Percentiles rank a stretch among this genome's conserved stretches.
Conservation (phyloP, 495 filamentous ascomycete genomes). For the Niebla homalea region DNA sequence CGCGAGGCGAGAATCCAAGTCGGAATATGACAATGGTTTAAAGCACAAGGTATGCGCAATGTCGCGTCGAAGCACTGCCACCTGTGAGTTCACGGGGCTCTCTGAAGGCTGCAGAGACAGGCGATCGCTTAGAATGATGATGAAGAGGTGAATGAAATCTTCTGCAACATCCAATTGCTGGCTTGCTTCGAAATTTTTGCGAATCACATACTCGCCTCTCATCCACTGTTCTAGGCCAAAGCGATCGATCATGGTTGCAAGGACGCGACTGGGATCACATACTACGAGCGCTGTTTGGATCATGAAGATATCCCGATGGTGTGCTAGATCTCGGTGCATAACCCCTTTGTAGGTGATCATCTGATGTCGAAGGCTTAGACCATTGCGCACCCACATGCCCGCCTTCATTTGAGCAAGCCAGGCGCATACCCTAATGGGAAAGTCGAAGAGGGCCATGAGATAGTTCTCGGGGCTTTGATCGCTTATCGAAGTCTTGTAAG, state of each 20-base stretch:
- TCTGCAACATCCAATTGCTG: slow-evolving; percentile 88
- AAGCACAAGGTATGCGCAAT: slow-evolving; percentile 92
- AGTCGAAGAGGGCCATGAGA: slow-evolving; percentile 81
- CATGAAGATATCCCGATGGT: slow-evolving; percentile 90
- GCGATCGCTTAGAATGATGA: slow-evolving; percentile 80
- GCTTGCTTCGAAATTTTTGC: slow-evolving; percentile 58
- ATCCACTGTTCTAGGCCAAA: slow-evolving; percentile 88
- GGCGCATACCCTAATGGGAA: slow-evolving; percentile 79
- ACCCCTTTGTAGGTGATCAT: slow-evolving; percentile 85
- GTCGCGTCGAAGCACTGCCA: slow-evolving; percentile 67
- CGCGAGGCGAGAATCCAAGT: slow-evolving; percentile 60
- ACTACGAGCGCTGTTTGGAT: slow-evolving; percentile 81
- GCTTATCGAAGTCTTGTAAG: slow-evolving; percentile 32
- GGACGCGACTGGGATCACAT: slow-evolving; percentile 69
- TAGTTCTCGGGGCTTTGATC: slow-evolving; percentile 49
- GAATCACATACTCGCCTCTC: slow-evolving; percentile 60
- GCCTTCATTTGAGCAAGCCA: slow-evolving; percentile 98
- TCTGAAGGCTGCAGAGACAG: slow-evolving; percentile 60
- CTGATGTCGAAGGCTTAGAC: slow-evolving; percentile 87
- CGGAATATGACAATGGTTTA: slow-evolving; percentile 87
- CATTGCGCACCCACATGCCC: slow-evolving; percentile 97
- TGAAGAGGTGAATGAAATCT: slow-evolving; percentile 87
- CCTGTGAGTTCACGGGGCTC: slow-evolving; percentile 49
- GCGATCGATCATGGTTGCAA: slow-evolving; percentile 82
- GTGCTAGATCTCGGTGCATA: slow-evolving; percentile 73